phyloP scores from a whole-genome alignment of 2,329 filamentous ascomycete species.

The Fusarium decemcellulare region DNA sequence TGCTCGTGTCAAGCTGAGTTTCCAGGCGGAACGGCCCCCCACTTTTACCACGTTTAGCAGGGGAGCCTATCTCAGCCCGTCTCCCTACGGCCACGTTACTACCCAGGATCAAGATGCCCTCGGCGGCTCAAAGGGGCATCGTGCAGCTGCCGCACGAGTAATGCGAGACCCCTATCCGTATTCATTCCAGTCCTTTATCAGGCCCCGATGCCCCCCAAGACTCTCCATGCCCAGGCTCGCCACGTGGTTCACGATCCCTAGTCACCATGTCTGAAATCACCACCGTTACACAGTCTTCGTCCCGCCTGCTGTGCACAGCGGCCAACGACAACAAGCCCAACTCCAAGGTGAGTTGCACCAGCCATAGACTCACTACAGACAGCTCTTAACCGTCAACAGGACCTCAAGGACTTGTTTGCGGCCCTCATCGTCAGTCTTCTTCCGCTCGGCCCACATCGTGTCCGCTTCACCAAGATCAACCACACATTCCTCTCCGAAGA shows the following conservation, averaged over 20 bases:
- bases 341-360: constrained; percentile 78
- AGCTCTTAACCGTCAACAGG: constrained; percentile 63
- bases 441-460: constrained; percentile 87
- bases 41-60: not conserved
- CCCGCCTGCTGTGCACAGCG: constrained; percentile 89
- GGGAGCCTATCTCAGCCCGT: not conserved
- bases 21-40: not conserved
- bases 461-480: constrained; percentile 90
- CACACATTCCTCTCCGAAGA: constrained; percentile 97
- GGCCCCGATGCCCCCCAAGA: not conserved
- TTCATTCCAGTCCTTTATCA: constrained; percentile 30
- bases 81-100: not conserved
- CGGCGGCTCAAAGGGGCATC: constrained; percentile 19
- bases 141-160: constrained; percentile 31
- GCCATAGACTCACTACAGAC: not conserved
- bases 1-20: too few species aligned
- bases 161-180: constrained; percentile 28
- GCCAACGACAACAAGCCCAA: constrained; percentile 96
- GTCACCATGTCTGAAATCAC: constrained; percentile 34
- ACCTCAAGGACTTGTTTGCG: constrained; percentile 97
- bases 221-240: too few species aligned
- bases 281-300: constrained; percentile 80
- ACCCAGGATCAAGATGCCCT: constrained; percentile 6
- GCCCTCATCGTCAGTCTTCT: constrained; percentile 92
- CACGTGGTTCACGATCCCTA: not conserved